Conservation (phyloP, 2,329 filamentous ascomycete species). For the Aspergillus neotritici region DNA sequence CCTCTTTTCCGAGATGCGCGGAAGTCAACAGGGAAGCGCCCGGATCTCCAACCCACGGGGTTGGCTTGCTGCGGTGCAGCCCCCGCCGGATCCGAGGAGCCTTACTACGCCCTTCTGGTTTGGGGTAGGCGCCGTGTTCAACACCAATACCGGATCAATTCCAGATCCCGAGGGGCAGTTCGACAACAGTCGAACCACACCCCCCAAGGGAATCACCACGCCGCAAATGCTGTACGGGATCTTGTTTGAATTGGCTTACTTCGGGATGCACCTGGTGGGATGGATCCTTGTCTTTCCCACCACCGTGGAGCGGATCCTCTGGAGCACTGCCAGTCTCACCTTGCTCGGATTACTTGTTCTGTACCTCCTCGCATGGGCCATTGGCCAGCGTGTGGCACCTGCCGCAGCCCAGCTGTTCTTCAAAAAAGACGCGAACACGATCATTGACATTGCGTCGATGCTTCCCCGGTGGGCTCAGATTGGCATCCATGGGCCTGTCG, state of each 20-base stretch:
- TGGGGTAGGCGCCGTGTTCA: not conserved
- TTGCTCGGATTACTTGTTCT: not conserved
- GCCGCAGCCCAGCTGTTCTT: not conserved
- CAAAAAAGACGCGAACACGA: not conserved
- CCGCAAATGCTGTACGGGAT: conserved; percentile 1
- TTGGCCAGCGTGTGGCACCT: too few species aligned
- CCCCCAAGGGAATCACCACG: not conserved
- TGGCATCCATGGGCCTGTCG: not conserved
- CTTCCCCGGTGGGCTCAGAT: not conserved
- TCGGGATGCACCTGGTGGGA: conserved; percentile 1
- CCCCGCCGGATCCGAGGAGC: not conserved
- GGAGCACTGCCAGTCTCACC: not conserved
- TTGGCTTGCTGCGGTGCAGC: not conserved
- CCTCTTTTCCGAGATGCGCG: not conserved
- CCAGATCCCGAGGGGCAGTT: not conserved
- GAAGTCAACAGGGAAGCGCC: not conserved
- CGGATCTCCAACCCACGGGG: not conserved
- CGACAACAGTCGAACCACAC: not conserved
- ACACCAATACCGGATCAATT: not conserved
- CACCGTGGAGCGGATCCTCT: not conserved
- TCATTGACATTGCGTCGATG: not conserved
- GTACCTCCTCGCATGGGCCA: not conserved
- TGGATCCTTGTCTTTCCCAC: conserved; percentile 6
- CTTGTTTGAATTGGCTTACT: not conserved
- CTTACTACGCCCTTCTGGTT: not conserved